These are phyloP conservation scores for Tetrapisispora arboricola DNA, from an alignment of 805 yeast genomes.

Conservation along the genomic window DNA sequence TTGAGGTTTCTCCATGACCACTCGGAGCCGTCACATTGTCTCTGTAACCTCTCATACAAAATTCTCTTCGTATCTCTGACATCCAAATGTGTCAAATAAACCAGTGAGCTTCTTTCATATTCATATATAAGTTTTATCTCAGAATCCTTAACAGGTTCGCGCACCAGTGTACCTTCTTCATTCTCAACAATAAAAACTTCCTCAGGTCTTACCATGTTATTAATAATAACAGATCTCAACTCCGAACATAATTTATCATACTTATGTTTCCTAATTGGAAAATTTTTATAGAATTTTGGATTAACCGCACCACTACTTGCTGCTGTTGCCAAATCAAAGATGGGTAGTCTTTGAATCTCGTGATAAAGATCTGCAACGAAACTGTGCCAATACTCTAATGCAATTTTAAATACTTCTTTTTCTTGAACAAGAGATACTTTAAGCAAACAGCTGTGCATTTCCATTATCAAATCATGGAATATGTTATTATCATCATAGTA, in stretches of 20 bases:
- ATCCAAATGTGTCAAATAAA: conserved; percentile 87
- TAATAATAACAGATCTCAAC: conserved; percentile 78
- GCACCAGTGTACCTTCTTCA: conserved; percentile 95
- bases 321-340: conserved; percentile 39
- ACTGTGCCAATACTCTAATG: conserved; percentile 87
- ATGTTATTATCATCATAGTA: conserved; percentile 47
- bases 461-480: conserved; percentile 45
- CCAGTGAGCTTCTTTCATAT: conserved; percentile 86
- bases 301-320: conserved; percentile 72
- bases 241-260: conserved; percentile 68
- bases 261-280: conserved; percentile 74
- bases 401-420: conserved; percentile 86
- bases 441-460: conserved; percentile 69
- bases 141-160: conserved; percentile 89
- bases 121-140: conserved; percentile 91
- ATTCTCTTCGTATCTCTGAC: conserved; percentile 85
- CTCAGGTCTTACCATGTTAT: conserved; percentile 95
- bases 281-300: conserved; percentile 60
- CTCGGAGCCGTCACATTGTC: conserved; percentile 86
- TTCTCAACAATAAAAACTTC: conserved; percentile 92
- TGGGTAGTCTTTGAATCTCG: conserved; percentile 74
- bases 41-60: conserved; percentile 77
- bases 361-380: conserved; percentile 69
- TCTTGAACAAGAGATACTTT: conserved; percentile 82
- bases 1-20: conserved; percentile 98